A percentile compares a stretch with the other conserved stretches of the same genome.
phyloP scores from a whole-genome alignment of 2,329 filamentous ascomycete genomes.

The Nigrospora osmanthi region DNA sequence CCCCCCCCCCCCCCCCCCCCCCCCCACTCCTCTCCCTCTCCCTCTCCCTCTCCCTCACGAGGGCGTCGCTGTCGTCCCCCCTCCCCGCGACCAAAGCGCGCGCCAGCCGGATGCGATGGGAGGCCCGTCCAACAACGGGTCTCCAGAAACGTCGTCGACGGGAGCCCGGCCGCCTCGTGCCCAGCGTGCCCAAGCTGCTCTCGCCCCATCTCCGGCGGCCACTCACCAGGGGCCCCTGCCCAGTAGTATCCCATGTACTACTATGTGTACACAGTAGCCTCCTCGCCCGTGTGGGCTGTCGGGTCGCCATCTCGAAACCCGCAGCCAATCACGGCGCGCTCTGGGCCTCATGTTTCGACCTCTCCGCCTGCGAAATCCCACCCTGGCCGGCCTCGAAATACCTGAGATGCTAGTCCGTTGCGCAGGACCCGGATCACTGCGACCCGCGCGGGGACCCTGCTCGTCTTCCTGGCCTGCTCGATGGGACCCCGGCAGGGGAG shows the following conservation, averaged over 20 bases:
- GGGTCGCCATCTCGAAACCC: not conserved
- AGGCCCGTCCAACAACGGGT: no score
- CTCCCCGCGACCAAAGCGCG: not conserved
- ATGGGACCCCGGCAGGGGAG: slow-evolving; percentile 4
- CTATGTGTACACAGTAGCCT: no score
- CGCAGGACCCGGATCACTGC: slow-evolving; percentile 20
- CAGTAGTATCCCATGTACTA: no score
- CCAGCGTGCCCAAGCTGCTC: no score
- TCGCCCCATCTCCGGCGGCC: no score
- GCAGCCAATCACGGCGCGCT: slow-evolving; percentile 11
- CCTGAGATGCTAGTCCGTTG: slow-evolving; percentile 17
- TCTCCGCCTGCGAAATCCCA: slow-evolving; percentile 6
- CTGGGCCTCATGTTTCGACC: slow-evolving; percentile 2
- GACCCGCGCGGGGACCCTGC: slow-evolving; percentile 21
- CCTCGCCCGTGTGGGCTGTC: no score
- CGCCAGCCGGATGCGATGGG: no score
- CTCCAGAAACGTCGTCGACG: no score
- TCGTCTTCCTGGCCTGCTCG: slow-evolving; percentile 7
- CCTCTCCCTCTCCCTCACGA: not conserved
- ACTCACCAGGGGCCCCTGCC: no score
- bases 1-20: not conserved
- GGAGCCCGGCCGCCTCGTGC: no score
- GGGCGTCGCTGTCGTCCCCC: not conserved
- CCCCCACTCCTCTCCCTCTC: no score
- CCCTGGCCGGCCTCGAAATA: slow-evolving; percentile 14